phyloP scores from a whole-genome alignment of 345 rosid genomes.

The Gossypium stocksii region DNA sequence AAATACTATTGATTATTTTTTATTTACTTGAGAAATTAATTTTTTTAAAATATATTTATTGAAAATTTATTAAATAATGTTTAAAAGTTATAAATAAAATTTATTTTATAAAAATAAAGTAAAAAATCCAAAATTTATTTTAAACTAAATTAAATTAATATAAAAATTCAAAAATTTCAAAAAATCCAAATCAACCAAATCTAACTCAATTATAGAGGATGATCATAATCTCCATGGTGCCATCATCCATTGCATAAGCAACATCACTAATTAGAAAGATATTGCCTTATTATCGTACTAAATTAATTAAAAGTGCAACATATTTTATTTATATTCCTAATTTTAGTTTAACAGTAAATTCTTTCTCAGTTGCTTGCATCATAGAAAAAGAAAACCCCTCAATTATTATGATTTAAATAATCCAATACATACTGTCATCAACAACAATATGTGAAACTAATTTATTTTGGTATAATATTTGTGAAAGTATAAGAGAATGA shows the following conservation, averaged over 20 bases:
- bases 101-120: too few relatives aligned
- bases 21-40: too few relatives aligned
- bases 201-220: too few relatives aligned
- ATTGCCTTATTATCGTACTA: neutral
- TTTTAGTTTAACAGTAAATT: neutral
- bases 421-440: neutral
- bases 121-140: too few relatives aligned
- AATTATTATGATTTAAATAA: neutral
- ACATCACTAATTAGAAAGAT: neutral
- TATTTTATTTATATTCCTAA: neutral
- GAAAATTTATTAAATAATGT: too few relatives aligned
- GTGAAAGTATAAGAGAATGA: neutral
- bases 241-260: conserved; percentile 7
- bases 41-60: too few relatives aligned
- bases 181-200: too few relatives aligned
- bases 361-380: neutral
- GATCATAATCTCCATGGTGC: neutral
- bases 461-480: neutral
- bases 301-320: neutral
- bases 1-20: too few relatives aligned
- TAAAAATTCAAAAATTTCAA: too few relatives aligned
- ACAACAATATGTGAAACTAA: neutral
- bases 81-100: too few relatives aligned
- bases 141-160: too few relatives aligned
- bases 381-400: neutral